phyloP scores from a whole-genome alignment of 179 eudicot species.

The Beta macrorhiza region DNA sequence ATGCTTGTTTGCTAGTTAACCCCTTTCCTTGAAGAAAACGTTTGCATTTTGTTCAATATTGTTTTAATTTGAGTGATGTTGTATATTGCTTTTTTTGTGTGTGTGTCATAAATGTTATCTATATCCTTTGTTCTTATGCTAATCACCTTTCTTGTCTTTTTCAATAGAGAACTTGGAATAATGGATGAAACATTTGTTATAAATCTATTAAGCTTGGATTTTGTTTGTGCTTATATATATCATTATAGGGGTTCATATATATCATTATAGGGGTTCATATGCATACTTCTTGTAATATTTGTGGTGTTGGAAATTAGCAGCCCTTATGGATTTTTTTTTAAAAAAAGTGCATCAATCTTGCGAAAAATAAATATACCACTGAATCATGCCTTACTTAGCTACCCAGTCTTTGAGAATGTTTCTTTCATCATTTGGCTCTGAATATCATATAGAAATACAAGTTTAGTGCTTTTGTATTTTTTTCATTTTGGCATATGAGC shows the following conservation, averaged over 20 bases:
- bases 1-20: too few species aligned
- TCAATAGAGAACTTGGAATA: too few species aligned
- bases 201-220: not conserved
- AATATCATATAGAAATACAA: not conserved
- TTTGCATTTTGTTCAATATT: too few species aligned
- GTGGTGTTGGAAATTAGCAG: not conserved
- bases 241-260: not conserved
- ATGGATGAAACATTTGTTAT: not conserved
- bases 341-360: too few species aligned
- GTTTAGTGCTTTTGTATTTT: not conserved
- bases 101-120: too few species aligned
- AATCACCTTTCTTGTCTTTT: not conserved
- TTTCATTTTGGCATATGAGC: not conserved
- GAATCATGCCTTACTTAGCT: not conserved
- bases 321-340: not conserved
- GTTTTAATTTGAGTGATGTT: too few species aligned
- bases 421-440: not conserved
- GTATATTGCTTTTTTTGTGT: too few species aligned
- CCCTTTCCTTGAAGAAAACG: too few species aligned
- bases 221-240: not conserved
- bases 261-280: not conserved
- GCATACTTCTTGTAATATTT: not conserved
- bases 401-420: not conserved
- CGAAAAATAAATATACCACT: not conserved
- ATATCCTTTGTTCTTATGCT: too few species aligned